Evolutionary conservation across 108 stramenopile genomes (phyloP).

Genomic region (Discostella pseudostelligera): DNA sequence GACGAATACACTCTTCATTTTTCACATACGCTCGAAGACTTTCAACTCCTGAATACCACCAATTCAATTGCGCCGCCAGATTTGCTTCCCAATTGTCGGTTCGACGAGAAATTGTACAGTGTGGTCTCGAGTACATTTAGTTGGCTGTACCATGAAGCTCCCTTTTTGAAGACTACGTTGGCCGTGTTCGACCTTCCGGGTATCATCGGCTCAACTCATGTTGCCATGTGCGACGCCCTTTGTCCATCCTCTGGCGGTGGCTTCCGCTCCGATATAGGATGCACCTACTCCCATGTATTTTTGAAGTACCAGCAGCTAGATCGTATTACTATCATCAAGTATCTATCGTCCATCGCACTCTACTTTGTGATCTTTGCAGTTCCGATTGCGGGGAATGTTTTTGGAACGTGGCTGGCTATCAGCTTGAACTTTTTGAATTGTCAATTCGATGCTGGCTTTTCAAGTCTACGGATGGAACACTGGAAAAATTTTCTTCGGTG

Average conservation of each 20-base stretch:
- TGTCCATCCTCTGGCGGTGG: conserved; percentile 24
- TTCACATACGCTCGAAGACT: conserved; percentile 32
- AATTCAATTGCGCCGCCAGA: conserved; percentile 19
- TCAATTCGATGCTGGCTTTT: conserved; percentile 59
- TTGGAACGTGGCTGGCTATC: conserved; percentile 55
- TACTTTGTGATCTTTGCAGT: conserved; percentile 55
- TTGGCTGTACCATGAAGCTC: conserved; percentile 41
- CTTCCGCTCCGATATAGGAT: conserved; percentile 11
- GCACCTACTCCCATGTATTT: conserved; percentile 37
- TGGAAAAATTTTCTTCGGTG: conserved; percentile 54
- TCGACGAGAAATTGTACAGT: conserved; percentile 30
- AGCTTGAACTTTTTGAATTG: conserved; percentile 49
- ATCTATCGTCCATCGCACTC: conserved; percentile 42
- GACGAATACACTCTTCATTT: conserved; percentile 53
- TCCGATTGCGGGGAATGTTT: conserved; percentile 50
- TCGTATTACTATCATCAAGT: conserved; percentile 39
- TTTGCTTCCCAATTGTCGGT: conserved; percentile 21
- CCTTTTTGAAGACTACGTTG: conserved; percentile 43
- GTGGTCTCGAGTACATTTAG: conserved; percentile 29
- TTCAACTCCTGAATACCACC: conserved; percentile 26
- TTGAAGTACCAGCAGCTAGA: conserved; percentile 39
- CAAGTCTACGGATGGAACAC: conserved; percentile 49
- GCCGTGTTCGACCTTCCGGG: conserved; percentile 53
- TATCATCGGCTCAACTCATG: conserved; percentile 46
- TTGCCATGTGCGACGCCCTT: conserved; percentile 45